These are phyloP conservation scores for Venturiaceae sp. DNA, from an alignment of 2,329 filamentous ascomycete genomes.

Conservation along the genomic window DNA sequence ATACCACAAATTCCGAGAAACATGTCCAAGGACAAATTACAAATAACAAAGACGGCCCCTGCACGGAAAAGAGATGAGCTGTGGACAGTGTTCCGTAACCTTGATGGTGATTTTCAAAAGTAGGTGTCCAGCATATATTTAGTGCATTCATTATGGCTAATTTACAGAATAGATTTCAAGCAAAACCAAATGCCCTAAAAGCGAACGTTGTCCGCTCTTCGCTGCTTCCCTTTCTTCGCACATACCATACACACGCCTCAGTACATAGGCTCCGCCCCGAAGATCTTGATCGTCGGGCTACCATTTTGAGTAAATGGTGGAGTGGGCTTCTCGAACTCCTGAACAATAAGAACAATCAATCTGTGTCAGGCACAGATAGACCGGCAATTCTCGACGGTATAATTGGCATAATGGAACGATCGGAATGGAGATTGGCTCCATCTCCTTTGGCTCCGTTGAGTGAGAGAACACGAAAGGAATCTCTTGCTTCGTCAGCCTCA, in stretches of 20 bases:
- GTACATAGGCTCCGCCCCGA: slow-evolving; percentile 60
- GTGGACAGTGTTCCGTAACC: slow-evolving; percentile 56
- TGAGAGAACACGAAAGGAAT: slow-evolving; percentile 32
- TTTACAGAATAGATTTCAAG: slow-evolving; percentile 48
- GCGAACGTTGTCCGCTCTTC: slow-evolving; percentile 63
- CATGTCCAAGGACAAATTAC: slow-evolving; percentile 30
- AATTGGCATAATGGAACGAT: slow-evolving; percentile 74
- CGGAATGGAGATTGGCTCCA: slow-evolving; percentile 74
- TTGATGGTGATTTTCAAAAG: slow-evolving; percentile 61
- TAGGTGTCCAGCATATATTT: slow-evolving; percentile 21
- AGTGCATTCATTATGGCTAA: background rate
- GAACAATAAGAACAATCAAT: slow-evolving; percentile 63
- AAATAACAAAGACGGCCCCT: slow-evolving; percentile 22
- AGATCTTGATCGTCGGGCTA: slow-evolving; percentile 70
- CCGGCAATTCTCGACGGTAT: slow-evolving; percentile 71
- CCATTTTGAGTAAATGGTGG: slow-evolving; percentile 89
- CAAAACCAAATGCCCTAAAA: slow-evolving; percentile 64
- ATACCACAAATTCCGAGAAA: slow-evolving; percentile 33
- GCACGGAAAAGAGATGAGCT: slow-evolving; percentile 58
- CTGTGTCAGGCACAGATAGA: slow-evolving; percentile 74
- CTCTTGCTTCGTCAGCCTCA: slow-evolving; percentile 11
- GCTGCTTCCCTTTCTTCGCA: slow-evolving; percentile 68
- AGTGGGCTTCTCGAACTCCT: slow-evolving; percentile 71
- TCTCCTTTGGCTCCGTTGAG: slow-evolving; percentile 55
- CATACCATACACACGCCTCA: slow-evolving; percentile 58